Evolutionary conservation across 2,329 filamentous ascomycete genomes (phyloP), one percentile per base, ranked within the genome.

Genomic region (Blastomyces emzantsi): DNA sequence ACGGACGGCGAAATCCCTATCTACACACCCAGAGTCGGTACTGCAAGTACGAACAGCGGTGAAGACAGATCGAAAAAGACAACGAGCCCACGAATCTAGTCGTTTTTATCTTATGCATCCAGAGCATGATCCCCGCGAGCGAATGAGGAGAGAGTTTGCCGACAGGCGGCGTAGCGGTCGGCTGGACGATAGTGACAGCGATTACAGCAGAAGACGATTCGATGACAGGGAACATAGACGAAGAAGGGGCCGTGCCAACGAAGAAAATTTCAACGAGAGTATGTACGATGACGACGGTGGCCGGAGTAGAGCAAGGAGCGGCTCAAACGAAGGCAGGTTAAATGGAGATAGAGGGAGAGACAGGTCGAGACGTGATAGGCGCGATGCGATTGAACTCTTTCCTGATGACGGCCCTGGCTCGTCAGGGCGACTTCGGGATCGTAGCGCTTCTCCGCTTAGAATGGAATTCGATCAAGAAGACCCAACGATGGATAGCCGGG

Each of bases 101-200:
- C 85, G 90, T 15, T 97, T 95, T 78, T 99, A 99, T 73, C 85
- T 97, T 45, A 83, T 94, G 70, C 90, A 97, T 70, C 93, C 93
- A 0, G 90, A 96, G 69, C 86, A 92, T 72, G 92, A 96, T 70
- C 91, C 89, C 2, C 87, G 87, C 68, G 91, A 90, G 77, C 84
- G 85, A 61, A 80, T 86, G 66, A 83, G 87, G 64, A 81, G 80
- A 64, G 80, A 83, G 60, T 74, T 78, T 47, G 70, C 74, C 5
- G 81, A 84, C 51, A 74, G 79, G 64, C 74, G 78, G 54, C 73
- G 75, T 17, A 70, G 72, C 61, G 73, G 74, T 41, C 68, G 73
- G 13, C 68, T 73, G 25, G 74, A 75, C 57, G 70, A 73, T 30
- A 71, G 71, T 51, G 74, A 76, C 60, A 76, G 77, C 33, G 77